phyloP scores from a whole-genome alignment of 78 protist species.

The Dictyostelium brefeldianum region DNA sequence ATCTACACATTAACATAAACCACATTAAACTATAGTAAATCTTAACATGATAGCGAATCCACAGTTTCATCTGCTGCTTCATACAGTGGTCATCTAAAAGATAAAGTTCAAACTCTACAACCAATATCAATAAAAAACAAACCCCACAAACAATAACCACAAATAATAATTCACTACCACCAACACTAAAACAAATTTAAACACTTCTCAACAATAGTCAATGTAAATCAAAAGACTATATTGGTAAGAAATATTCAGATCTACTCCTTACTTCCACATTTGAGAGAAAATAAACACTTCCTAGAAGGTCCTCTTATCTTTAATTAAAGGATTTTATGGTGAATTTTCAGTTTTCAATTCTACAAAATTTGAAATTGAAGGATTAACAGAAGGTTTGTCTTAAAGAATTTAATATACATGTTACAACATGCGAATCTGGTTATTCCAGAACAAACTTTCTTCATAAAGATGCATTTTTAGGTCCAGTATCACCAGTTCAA shows the following conservation, averaged over 20 bases:
- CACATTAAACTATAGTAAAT: constrained; percentile 26
- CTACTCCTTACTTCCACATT: too few relatives aligned
- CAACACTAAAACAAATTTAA: too few relatives aligned
- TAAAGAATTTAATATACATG: background rate
- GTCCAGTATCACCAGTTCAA: background rate
- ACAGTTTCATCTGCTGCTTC: constrained; percentile 47
- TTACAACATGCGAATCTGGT: background rate
- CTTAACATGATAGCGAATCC: constrained; percentile 16
- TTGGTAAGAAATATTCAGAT: too few relatives aligned
- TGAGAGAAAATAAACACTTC: background rate
- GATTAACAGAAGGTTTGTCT: constrained; percentile 13
- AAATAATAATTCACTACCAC: too few relatives aligned
- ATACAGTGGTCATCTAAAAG: constrained; percentile 57
- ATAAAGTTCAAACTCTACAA: too few relatives aligned
- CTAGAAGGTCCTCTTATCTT: constrained; percentile 20
- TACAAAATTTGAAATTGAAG: constrained; percentile 53
- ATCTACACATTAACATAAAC: constrained; percentile 48
- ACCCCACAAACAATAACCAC: too few relatives aligned
- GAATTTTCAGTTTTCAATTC: background rate
- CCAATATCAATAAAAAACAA: too few relatives aligned
- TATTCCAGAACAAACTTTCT: constrained; percentile 17
- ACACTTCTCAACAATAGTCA: too few relatives aligned
- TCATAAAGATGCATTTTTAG: background rate
- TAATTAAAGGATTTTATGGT: constrained; percentile 1
- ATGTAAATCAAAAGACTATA: too few relatives aligned